These are phyloP conservation scores for Rhizophagus prolifer DNA, from an alignment of 192 early-diverging fungal species.

Conservation along the genomic window DNA sequence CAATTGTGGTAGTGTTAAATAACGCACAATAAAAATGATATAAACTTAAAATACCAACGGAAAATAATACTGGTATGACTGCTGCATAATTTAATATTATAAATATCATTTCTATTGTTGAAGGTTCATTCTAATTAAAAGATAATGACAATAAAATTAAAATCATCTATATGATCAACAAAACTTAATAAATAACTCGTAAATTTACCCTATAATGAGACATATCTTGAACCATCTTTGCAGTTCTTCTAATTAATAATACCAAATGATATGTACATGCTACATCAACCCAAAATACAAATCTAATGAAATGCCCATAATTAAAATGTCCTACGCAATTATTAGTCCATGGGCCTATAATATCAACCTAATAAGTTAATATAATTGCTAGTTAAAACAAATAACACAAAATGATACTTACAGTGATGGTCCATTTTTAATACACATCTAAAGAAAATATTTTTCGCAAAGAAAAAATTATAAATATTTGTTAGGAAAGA, in stretches of 20 bases:
- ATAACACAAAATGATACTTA: neutral
- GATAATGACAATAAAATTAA: neutral
- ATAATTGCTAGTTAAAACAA: neutral
- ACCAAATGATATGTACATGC: slow-evolving; percentile 55
- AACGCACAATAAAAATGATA: slow-evolving; percentile 75
- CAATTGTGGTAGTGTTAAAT: slow-evolving; percentile 81
- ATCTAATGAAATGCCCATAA: slow-evolving; percentile 75
- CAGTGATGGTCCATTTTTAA: slow-evolving; percentile 89
- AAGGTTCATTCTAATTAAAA: slow-evolving; percentile 42
- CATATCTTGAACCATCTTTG: slow-evolving; percentile 41
- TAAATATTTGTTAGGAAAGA: neutral
- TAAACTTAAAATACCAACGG: slow-evolving; percentile 63
- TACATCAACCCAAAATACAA: slow-evolving; percentile 68
- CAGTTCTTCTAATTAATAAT: slow-evolving; percentile 56
- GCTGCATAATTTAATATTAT: slow-evolving; percentile 75
- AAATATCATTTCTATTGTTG: slow-evolving; percentile 64
- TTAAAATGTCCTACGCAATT: slow-evolving; percentile 82
- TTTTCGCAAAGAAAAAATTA: neutral
- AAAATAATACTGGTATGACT: slow-evolving; percentile 65
- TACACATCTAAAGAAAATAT: slow-evolving; percentile 51
- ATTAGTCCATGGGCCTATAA: slow-evolving; percentile 75
- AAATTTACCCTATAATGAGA: slow-evolving; percentile 30
- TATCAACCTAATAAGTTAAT: neutral
- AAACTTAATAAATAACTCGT: neutral
- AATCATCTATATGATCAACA: neutral